Evolutionary conservation across 192 early-diverging fungal genomes (phyloP), one percentile per base, ranked within the genome.

Genomic region (Chytriomyces confervae): DNA sequence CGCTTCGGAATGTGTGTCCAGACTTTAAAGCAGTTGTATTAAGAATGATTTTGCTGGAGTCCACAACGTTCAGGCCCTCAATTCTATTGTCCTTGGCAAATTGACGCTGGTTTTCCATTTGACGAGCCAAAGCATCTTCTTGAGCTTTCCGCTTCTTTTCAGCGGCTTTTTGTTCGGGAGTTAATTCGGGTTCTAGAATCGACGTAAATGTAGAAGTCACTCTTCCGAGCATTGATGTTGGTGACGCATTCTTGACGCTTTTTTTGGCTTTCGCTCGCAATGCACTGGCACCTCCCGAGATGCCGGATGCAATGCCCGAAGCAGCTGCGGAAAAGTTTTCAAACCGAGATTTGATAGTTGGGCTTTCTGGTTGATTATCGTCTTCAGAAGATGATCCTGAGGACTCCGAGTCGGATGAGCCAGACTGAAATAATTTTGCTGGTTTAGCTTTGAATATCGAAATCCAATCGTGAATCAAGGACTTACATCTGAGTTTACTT

Each of bases 71-170:
- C 16, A 57, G 53, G 5, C 53, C 53, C 53, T 57, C 53, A 57
- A 57, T 57, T 20, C 20, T 57, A 20, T 57, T 57, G 16, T 57
- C 53, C 53, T 57, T 57, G 20, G 53, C 53, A 62, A 74, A 74
- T 24, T 74, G 44, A 20, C 46, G 46, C 10, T 74, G 44, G 46
- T 74, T 74, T n/a, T n/a, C 72, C 57, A 74, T 61, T 49, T 74
- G 72, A 10, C 72, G 72, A 13, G 45, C 9, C 9, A 63, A 44
- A 7, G 72, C 72, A 24, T 62, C 72, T 43, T 74, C 61, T 62
- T 61, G 53, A 10, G 62, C 61, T 24, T 63, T 61, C 7, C 62
- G 72, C 61, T 44, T n/a, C 61, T 74, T 74, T 27, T 61, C 60
- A 16, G 16, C 18, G 6, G 69, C 69, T 29, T 51, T 70, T 53